Evolutionary conservation across 169 alveolate species (phyloP), one percentile per base, ranked within the genome.

Genomic region (Plasmodium berghei): DNA sequence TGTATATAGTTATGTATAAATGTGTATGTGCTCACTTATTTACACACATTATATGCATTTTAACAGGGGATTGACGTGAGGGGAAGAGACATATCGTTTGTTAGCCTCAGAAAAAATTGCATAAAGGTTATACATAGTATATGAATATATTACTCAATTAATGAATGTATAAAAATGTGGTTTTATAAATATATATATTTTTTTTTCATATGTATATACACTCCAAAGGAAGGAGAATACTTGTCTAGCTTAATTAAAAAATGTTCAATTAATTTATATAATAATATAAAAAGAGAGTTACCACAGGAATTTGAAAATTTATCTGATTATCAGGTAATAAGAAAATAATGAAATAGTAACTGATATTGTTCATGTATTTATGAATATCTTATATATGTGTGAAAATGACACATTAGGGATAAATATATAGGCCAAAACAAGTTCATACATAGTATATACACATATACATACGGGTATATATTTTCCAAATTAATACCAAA

Each of bases 241-340:
- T 54, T 86, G 22, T 86, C 91, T 56, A 86, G 55, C 61, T 46
- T 86, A 49, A 69, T 71, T 40, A 69, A 73, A 56, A 86, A 86
- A 46, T 86, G 91, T 20, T 49, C 55, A 24, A 18, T 58, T 8
- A 73, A 73, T 52, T 70, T 71, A 16, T 86, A 70, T 73, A 70
- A 16, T 62, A 71, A 73, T 22, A 45, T 86, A 40, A 86, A 86
- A 64, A 64, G 8, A 52, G 72, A 86, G 22, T 18, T 18, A 20
- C 87, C 91, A 20, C 71, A 86, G 20, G 91, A 86, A 56, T 86
- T 86, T 55, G 91, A 86, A 59, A 86, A 87, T 86, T 2, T 70
- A 28, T 45, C 87, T 28, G 91, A 86, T 66, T 86, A 86, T 46
- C 91, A 86, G 59, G 91, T 86, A 49, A 20, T 58, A 22, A 5